phyloP scores from a whole-genome alignment of 805 yeast genomes.

The Myxozyma lipomycoides region DNA sequence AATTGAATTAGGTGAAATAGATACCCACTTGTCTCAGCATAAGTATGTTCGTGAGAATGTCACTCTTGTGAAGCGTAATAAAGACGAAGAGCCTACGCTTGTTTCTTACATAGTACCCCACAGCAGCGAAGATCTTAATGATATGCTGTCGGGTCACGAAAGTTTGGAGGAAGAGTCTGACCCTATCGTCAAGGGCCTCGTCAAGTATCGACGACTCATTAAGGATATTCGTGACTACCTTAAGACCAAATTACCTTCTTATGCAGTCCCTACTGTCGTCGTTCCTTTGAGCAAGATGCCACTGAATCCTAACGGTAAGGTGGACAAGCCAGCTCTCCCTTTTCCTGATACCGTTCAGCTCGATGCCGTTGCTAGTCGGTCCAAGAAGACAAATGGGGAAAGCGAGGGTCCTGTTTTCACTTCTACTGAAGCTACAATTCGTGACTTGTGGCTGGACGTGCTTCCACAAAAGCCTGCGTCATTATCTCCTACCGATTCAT shows the following conservation, averaged over 20 bases:
- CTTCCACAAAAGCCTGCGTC: conserved; percentile 82
- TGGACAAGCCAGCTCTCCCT: conserved; percentile 94
- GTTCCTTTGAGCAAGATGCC: conserved; percentile 86
- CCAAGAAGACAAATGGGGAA: conserved; percentile 37
- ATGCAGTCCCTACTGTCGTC: conserved; percentile 88
- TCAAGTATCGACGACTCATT: conserved; percentile 68
- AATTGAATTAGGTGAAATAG: conserved; percentile 97
- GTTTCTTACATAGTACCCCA: conserved; percentile 88
- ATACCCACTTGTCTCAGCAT: conserved; percentile 93
- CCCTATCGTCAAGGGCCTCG: conserved; percentile 72
- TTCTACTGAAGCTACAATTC: conserved; percentile 60
- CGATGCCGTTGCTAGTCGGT: conserved; percentile 61
- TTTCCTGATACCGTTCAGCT: conserved; percentile 89
- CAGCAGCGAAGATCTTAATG: conserved; percentile 43
- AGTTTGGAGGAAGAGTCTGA: conserved; percentile 43
- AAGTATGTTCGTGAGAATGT: conserved; percentile 87
- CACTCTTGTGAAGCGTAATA: conserved; percentile 86
- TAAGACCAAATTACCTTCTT: conserved; percentile 83
- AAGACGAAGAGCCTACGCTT: conserved; percentile 86
- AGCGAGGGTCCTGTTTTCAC: conserved; percentile 52
- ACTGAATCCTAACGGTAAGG: conserved; percentile 95
- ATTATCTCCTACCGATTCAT: conserved; percentile 74
- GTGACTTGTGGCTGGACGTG: conserved; percentile 80
- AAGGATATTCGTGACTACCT: conserved; percentile 77
- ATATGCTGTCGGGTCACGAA: conserved; percentile 40